A percentile compares a stretch with the other conserved stretches of the same genome.
Conservation (phyloP, 345 rosid species). For the Barbarea vulgaris region DNA sequence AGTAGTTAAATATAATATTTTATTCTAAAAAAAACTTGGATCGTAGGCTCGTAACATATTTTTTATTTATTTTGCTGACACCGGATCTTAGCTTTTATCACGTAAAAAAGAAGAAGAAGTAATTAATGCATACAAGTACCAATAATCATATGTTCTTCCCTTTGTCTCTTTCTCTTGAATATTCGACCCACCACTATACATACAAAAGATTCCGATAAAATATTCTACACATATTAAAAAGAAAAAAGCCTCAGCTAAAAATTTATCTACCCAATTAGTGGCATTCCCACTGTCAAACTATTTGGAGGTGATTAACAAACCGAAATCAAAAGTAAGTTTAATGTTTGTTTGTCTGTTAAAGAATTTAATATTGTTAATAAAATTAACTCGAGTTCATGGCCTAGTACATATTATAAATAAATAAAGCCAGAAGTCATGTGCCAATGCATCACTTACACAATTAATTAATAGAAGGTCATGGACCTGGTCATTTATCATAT, state of each 20-base stretch:
- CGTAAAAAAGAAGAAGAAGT: background rate
- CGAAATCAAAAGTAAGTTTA: background rate
- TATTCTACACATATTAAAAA: conserved; percentile 1
- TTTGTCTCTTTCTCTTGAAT: conserved; percentile 33
- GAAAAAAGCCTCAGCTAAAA: background rate
- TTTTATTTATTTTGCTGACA: background rate
- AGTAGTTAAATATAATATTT: background rate
- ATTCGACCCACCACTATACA: conserved; percentile 25
- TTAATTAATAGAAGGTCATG: background rate
- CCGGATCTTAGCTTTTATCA: background rate
- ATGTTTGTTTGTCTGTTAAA: too few species aligned
- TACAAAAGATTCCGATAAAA: conserved; percentile 31
- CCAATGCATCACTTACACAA: background rate
- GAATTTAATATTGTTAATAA: background rate
- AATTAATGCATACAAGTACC: conserved; percentile 4
- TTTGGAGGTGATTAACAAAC: background rate
- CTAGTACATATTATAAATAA: background rate
- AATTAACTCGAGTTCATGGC: background rate
- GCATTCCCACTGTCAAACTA: background rate
- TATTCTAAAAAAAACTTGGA: background rate
- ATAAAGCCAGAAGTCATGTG: background rate
- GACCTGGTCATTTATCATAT: background rate
- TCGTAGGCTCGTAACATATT: too few species aligned
- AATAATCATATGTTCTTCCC: conserved; percentile 27
- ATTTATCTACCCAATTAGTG: background rate